A percentile compares a stretch with the other conserved stretches of the same genome.
phyloP scores from a whole-genome alignment of 305 asterid genomes.

The Fraxinus dipetala region DNA sequence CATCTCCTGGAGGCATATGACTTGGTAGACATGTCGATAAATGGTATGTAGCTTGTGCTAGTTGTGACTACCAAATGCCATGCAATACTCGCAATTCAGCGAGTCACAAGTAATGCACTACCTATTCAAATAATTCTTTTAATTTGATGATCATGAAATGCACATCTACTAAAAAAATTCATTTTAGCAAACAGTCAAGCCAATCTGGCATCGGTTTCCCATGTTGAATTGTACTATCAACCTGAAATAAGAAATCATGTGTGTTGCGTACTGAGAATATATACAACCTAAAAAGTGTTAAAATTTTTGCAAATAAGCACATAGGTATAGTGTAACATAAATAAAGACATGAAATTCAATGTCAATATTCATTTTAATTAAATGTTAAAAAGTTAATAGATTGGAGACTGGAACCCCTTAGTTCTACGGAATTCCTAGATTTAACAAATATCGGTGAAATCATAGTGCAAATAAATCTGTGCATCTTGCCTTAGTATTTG shows the following conservation, averaged over 20 bases:
- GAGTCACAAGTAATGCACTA: slow-evolving; percentile 40
- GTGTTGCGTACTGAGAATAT: no score
- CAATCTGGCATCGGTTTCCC: slow-evolving; percentile 19
- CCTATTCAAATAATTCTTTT: slow-evolving; percentile 34
- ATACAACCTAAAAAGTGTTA: no score
- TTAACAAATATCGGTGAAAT: no score
- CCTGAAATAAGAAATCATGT: slow-evolving; percentile 1
- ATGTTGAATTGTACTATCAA: background rate
- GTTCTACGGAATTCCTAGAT: no score
- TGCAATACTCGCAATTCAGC: slow-evolving; percentile 34
- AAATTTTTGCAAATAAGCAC: no score
- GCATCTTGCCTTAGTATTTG: no score
- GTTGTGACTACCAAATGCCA: slow-evolving; percentile 20
- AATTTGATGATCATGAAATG: slow-evolving; percentile 1
- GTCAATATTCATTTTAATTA: no score
- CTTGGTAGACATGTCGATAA: slow-evolving; percentile 47
- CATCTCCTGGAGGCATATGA: slow-evolving; percentile 38
- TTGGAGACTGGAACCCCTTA: no score
- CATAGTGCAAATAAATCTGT: no score
- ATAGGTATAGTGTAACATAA: no score
- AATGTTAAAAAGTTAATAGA: no score
- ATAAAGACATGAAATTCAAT: no score
- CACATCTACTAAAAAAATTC: slow-evolving; percentile 35
- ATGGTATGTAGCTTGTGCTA: slow-evolving; percentile 36
- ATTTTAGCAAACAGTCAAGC: slow-evolving; percentile 31